Evolutionary conservation across 768 basidiomycete species (phyloP), one percentile per base, ranked within the genome.

Genomic region (Lentinula detonsa): DNA sequence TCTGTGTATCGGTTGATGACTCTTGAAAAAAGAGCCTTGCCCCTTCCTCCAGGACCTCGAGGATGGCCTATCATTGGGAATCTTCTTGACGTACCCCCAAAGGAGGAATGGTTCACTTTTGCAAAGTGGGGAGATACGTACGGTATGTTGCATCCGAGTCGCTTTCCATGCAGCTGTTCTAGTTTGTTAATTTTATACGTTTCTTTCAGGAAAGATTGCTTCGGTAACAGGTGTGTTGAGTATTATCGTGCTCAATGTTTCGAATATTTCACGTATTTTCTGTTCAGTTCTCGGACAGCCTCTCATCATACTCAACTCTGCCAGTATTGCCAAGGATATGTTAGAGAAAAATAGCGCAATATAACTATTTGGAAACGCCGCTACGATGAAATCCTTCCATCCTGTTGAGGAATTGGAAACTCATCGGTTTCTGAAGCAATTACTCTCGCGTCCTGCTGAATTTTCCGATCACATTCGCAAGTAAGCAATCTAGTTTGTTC

Each of bases 311-410:
- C 34, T 77, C 40, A 77, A 76, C 61, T 68, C 64, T 1, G 60
- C 54, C 34, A 62, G 67, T 16, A 42, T 66, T 9, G 73, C 76
- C 5, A 61, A 68, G 31, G 74, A 79, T 34, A 68, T 78, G 67
- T 69, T 79, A 40, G 75, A 79, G 40, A 76, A 76, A 66, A 76
- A 76, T 62, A 75, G 76, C 35, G 64, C 72, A 43, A 66, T 70
- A 34, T 78, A 73, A 51, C 65, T 73, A 9, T 75, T 81, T 43
- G 80, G 80, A 7, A 79, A 69, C 31, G 65, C 65, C n/a, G 66
- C 65, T 42, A 67, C 71, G 21, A 76, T 77, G 73, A 69, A 71
- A 13, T 67, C 72, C 39, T 79, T 77, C 64, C 68, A 74, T 59
- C 70, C 72, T 37, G 66, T 74, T 13, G 75, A 77, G 60, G 76